Evolutionary conservation across 169 alveolate genomes (phyloP).

Genomic region (Cytauxzoon felis): DNA sequence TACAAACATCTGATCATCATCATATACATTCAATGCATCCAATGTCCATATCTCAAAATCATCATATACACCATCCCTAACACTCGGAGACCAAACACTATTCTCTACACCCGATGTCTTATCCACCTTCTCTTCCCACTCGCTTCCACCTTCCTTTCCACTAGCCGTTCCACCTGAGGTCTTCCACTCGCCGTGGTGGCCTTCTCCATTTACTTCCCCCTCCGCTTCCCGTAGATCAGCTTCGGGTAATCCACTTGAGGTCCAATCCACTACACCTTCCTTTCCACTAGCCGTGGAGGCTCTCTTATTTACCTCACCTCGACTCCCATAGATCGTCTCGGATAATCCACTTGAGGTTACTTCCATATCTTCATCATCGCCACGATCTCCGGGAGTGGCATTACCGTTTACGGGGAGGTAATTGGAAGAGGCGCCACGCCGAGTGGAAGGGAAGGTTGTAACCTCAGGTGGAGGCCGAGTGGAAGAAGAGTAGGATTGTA

Average conservation of each 20-base stretch:
- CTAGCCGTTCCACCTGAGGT: not conserved
- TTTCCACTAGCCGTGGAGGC: too few species aligned
- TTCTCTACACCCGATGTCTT: not conserved
- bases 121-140: not conserved
- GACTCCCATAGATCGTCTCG: too few species aligned
- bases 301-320: too few species aligned
- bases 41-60: slow-evolving; percentile 54
- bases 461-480: too few species aligned
- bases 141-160: not conserved
- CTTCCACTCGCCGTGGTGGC: not conserved
- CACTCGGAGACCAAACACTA: not conserved
- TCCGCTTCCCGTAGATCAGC: too few species aligned
- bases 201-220: not conserved
- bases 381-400: not conserved
- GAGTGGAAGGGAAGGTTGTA: too few species aligned
- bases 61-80: slow-evolving; percentile 8
- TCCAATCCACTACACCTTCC: too few species aligned
- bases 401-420: not conserved
- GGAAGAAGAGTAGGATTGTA: too few species aligned
- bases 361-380: too few species aligned
- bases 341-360: too few species aligned
- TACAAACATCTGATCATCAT: slow-evolving; percentile 70
- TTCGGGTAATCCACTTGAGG: too few species aligned
- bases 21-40: slow-evolving; percentile 78
- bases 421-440: slow-evolving; percentile 3